Evolutionary conservation across 139 green algal species (phyloP).

Genomic region (Coccomyxa sp.): DNA sequence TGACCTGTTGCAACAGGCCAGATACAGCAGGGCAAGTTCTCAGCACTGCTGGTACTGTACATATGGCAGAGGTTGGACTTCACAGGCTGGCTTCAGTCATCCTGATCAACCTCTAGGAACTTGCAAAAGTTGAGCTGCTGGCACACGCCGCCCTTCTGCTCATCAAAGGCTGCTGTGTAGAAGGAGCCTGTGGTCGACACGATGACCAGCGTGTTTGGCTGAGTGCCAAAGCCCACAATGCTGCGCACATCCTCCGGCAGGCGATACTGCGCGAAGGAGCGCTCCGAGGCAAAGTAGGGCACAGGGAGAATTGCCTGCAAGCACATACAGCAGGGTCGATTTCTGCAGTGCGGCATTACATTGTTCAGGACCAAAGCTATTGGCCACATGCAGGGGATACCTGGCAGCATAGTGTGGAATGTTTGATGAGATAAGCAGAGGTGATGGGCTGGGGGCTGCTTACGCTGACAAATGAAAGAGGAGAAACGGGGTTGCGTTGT

Average conservation of each 20-base stretch:
- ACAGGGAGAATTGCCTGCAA: conserved; percentile 31
- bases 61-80: neutral
- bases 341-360: neutral
- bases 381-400: neutral
- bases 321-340: neutral
- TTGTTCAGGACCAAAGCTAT: neutral
- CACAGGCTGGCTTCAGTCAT: neutral
- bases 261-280: conserved; percentile 82
- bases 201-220: conserved; percentile 57
- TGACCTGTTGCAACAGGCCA: too few relatives aligned
- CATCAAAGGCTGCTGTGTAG: conserved; percentile 64
- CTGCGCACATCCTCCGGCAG: conserved; percentile 42
- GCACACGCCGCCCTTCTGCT: conserved; percentile 53
- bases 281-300: conserved; percentile 82
- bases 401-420: neutral
- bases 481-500: conserved; percentile 26
- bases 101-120: conserved; percentile 41
- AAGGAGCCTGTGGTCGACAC: conserved; percentile 42
- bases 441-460: neutral
- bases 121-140: conserved; percentile 40
- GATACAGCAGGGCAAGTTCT: too few relatives aligned
- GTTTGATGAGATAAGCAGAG: neutral
- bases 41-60: neutral
- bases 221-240: conserved; percentile 63
- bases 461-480: conserved; percentile 45